Conservation (phyloP, 2,329 filamentous ascomycete species). For the Pleoardoris graminearum region DNA sequence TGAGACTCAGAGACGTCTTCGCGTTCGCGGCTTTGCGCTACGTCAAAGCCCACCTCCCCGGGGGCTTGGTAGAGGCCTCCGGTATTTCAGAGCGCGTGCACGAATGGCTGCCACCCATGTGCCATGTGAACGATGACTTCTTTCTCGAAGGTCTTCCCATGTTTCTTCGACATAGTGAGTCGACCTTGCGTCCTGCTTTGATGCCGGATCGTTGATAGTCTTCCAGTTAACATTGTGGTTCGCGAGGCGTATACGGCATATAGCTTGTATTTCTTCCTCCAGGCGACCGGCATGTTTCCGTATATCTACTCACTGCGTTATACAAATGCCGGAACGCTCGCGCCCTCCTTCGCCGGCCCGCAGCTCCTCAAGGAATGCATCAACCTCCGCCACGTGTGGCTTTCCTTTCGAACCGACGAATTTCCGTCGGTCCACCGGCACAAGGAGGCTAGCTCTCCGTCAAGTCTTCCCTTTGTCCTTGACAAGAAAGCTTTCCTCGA, state of each 20-base stretch:
- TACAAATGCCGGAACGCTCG: neutral
- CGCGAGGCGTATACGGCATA: slow-evolving; percentile 3
- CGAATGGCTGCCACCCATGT: slow-evolving; percentile 13
- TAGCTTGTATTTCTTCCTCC: slow-evolving; percentile 9
- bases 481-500: slow-evolving; percentile 8
- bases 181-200: neutral
- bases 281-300: slow-evolving; percentile 1
- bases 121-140: slow-evolving; percentile 12
- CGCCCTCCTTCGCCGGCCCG: slow-evolving; percentile 3
- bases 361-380: slow-evolving; percentile 11
- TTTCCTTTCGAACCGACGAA: slow-evolving; percentile 1
- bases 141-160: slow-evolving; percentile 12
- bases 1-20: slow-evolving; percentile 2
- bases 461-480: neutral
- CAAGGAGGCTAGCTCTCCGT: neutral
- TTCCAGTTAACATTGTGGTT: slow-evolving; percentile 5
- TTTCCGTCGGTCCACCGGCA: neutral
- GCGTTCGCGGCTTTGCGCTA: slow-evolving; percentile 2
- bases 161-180: slow-evolving; percentile 7
- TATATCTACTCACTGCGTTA: slow-evolving; percentile 6
- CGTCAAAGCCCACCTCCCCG: neutral
- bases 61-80: neutral
- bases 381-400: slow-evolving; percentile 9
- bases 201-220: neutral
- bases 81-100: slow-evolving; percentile 1